Conservation (phyloP, 2,329 filamentous ascomycete species). For the Sarocladium kiliense region DNA sequence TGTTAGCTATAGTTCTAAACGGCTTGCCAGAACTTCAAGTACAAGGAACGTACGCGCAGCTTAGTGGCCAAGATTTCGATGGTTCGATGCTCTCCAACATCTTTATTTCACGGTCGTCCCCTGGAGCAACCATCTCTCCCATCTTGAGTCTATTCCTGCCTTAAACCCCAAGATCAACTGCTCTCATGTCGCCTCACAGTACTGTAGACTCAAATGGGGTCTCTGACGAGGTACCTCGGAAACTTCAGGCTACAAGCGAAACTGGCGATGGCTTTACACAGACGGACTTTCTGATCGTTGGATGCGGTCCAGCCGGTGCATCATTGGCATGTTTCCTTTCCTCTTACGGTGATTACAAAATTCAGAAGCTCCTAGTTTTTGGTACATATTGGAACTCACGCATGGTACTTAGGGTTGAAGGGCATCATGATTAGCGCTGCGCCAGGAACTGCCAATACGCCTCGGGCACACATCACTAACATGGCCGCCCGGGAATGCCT, state of each 20-base stretch:
- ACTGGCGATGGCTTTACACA: conserved; percentile 11
- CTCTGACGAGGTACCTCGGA: neutral
- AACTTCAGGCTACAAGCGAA: neutral
- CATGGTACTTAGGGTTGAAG: no score
- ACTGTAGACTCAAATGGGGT: neutral
- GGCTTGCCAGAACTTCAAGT: no score
- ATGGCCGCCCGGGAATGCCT: conserved; percentile 50
- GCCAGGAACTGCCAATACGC: conserved; percentile 47
- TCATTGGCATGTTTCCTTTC: conserved; percentile 48
- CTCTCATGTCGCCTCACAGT: neutral
- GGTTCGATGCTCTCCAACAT: no score
- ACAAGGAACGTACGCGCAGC: no score
- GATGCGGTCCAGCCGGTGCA: conserved; percentile 49
- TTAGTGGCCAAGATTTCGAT: no score
- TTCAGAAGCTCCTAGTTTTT: neutral
- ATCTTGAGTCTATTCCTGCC: neutral
- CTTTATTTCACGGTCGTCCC: no score
- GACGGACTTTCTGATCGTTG: conserved; percentile 44
- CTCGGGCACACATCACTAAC: conserved; percentile 57
- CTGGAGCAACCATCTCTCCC: no score
- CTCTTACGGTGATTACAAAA: conserved; percentile 32
- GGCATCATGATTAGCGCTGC: conserved; percentile 49
- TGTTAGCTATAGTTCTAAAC: neutral
- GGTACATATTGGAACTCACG: no score
- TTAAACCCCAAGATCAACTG: neutral